Conservation (phyloP, 225 moss, liverwort and hornwort species). For the Physcomitrium patens region DNA sequence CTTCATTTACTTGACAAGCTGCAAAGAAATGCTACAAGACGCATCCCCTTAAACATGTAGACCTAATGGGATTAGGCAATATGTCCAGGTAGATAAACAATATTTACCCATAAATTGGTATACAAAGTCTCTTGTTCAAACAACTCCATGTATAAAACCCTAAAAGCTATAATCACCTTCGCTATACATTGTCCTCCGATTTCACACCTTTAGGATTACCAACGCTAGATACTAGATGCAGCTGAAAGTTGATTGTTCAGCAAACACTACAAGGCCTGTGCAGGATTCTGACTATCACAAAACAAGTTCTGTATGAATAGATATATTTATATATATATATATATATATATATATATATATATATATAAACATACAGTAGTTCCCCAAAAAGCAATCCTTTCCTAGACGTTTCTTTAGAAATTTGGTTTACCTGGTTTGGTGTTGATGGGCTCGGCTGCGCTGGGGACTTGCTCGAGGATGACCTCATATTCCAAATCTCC, state of each 20-base stretch:
- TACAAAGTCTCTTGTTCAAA: constrained; percentile 10
- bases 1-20: constrained; percentile 16
- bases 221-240: constrained; percentile 9
- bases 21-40: constrained; percentile 7
- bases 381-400: constrained; percentile 14
- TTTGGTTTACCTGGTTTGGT: constrained; percentile 57
- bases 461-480: constrained; percentile 63
- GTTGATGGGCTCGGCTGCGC: constrained; percentile 64
- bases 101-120: constrained; percentile 5
- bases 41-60: neutral
- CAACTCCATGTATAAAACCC: constrained; percentile 31
- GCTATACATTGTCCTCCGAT: constrained; percentile 16
- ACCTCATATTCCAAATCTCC: constrained; percentile 79
- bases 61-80: neutral
- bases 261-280: neutral
- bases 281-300: constrained; percentile 1
- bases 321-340: no score
- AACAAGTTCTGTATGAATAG: constrained; percentile 19
- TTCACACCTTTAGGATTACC: constrained; percentile 10
- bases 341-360: no score
- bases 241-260: constrained; percentile 21
- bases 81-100: neutral
- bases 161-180: constrained; percentile 21
- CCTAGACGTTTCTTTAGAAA: constrained; percentile 7
- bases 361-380: neutral